Conservation (phyloP, 768 basidiomycete species). For the Boletellus sp. region DNA sequence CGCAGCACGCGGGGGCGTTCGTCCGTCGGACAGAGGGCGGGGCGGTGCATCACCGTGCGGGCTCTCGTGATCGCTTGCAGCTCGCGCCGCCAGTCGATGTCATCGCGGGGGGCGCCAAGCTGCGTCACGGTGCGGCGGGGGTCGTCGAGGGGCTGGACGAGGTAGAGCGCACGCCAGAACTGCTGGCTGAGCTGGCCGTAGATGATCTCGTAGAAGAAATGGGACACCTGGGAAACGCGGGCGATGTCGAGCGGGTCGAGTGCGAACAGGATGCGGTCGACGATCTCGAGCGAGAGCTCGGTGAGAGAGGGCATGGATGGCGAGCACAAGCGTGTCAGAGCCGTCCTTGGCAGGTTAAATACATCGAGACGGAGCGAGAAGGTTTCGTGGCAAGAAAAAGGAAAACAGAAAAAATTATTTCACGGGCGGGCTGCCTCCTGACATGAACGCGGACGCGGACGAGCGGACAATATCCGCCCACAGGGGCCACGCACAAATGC, state of each 20-base stretch:
- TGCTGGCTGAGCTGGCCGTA: constrained; percentile 41
- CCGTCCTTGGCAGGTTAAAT: no score
- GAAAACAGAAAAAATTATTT: no score
- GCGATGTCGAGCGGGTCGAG: constrained; percentile 63
- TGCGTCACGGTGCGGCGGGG: constrained; percentile 46
- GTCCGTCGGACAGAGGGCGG: constrained; percentile 34
- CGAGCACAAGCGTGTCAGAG: no score
- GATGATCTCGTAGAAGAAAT: constrained; percentile 39
- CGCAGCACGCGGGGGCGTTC: constrained; percentile 43
- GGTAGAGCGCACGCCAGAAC: constrained; percentile 67
- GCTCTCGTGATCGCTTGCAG: constrained; percentile 57
- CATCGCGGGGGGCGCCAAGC: constrained; percentile 16
- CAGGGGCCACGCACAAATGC: no score
- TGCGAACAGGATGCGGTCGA: constrained; percentile 54
- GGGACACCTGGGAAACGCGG: constrained; percentile 48
- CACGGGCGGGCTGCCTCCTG: no score
- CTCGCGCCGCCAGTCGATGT: constrained; percentile 49
- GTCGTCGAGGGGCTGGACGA: constrained; percentile 61
- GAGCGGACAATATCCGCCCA: no score
- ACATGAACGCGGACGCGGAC: no score
- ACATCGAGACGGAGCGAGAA: no score
- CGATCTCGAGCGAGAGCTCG: constrained; percentile 54
- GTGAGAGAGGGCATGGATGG: constrained; percentile 16
- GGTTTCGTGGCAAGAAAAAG: no score
- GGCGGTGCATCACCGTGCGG: constrained; percentile 41